Conservation (phyloP, 345 rosid species). For the Orychophragmus violaceus region DNA sequence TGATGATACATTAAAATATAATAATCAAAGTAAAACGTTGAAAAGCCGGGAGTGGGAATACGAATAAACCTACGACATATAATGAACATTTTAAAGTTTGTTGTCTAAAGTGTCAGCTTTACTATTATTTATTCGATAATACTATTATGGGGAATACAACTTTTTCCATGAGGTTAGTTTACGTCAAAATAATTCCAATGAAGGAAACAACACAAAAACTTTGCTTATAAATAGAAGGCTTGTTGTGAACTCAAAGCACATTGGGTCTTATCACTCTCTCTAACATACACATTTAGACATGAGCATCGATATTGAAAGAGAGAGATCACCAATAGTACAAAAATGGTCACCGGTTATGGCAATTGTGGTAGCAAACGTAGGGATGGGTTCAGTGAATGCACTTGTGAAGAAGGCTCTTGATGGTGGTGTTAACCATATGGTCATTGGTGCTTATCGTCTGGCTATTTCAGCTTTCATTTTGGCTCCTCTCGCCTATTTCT, state of each 20-base stretch:
- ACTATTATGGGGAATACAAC: neutral
- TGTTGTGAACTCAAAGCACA: constrained; percentile 19
- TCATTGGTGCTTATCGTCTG: constrained; percentile 60
- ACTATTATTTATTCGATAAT: neutral
- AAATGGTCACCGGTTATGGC: constrained; percentile 47
- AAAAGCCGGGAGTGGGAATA: neutral
- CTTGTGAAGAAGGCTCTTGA: constrained; percentile 59
- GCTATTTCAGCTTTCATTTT: constrained; percentile 54
- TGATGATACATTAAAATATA: neutral
- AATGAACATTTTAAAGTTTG: neutral
- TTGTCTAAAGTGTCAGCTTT: neutral
- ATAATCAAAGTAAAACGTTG: neutral
- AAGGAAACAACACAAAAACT: neutral
- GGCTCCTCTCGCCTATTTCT: constrained; percentile 54
- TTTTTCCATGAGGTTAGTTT: neutral
- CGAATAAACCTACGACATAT: neutral
- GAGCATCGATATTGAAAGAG: neutral
- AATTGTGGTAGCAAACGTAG: constrained; percentile 45
- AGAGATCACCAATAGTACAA: neutral
- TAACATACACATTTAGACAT: constrained; percentile 1
- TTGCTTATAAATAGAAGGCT: neutral
- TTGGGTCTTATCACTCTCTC: constrained; percentile 6
- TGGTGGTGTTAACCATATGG: constrained; percentile 53
- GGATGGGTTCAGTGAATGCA: constrained; percentile 49
- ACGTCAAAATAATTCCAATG: constrained; percentile 15